These are phyloP conservation scores for Fraxinus anomala DNA, from an alignment of 257 asterid genomes.

Conservation along the genomic window DNA sequence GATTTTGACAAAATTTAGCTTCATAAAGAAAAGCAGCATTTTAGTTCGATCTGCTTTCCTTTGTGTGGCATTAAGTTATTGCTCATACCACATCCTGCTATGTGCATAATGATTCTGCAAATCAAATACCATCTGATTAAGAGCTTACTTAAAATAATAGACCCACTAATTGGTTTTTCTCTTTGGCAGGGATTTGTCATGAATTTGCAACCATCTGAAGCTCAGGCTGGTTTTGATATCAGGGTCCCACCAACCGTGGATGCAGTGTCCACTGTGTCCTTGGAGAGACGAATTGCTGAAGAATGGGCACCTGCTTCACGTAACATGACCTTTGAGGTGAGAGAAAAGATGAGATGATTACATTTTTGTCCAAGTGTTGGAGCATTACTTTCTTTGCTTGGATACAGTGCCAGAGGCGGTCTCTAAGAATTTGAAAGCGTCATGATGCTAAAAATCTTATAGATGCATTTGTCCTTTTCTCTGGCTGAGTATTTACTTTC, in stretches of 20 bases:
- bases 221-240: constrained; percentile 93
- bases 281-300: constrained; percentile 84
- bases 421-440: constrained; percentile 12
- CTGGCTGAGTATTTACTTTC: background rate
- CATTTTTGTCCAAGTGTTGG: background rate
- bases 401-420: background rate
- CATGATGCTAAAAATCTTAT: constrained; percentile 11
- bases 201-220: constrained; percentile 99
- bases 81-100: background rate
- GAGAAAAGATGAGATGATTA: constrained; percentile 16
- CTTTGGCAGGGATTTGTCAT: constrained; percentile 81
- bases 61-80: background rate
- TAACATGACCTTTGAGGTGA: constrained; percentile 93
- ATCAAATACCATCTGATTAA: background rate
- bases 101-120: background rate
- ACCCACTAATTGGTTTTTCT: constrained; percentile 9
- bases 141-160: background rate
- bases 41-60: background rate
- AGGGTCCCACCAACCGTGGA: constrained; percentile 93
- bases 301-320: constrained; percentile 96
- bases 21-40: background rate
- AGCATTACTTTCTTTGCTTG: background rate
- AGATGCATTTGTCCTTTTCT: constrained; percentile 1
- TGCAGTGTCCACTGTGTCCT: constrained; percentile 55
- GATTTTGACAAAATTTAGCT: background rate